phyloP scores from a whole-genome alignment of 1,139 yeast species.

The Hanseniaspora sp. region DNA sequence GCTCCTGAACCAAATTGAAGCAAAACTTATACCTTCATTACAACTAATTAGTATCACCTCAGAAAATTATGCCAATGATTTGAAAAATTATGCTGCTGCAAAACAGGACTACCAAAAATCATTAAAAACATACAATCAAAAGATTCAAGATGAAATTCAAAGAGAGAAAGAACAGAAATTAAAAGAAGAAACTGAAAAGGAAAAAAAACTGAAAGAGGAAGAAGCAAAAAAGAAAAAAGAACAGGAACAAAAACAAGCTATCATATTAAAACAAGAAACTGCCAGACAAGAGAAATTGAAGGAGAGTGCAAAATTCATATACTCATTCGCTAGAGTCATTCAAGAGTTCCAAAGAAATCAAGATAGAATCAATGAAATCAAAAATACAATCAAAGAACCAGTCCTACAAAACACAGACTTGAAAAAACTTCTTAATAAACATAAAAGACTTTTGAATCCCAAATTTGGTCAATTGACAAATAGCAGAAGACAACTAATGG shows the following conservation, averaged over 20 bases:
- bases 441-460: slow-evolving; percentile 69
- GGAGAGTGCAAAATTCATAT: slow-evolving; percentile 17
- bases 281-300: slow-evolving; percentile 14
- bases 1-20: slow-evolving; percentile 2
- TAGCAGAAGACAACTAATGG: slow-evolving; percentile 47
- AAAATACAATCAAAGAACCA: slow-evolving; percentile 43
- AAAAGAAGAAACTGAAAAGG: slow-evolving; percentile 17
- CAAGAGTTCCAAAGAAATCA: slow-evolving; percentile 42
- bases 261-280: slow-evolving; percentile 13
- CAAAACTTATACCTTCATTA: slow-evolving; percentile 6
- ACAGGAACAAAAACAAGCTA: slow-evolving; percentile 17
- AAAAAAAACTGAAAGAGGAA: slow-evolving; percentile 19
- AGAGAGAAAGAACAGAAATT: slow-evolving; percentile 16
- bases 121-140: slow-evolving; percentile 17
- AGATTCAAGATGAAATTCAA: slow-evolving; percentile 14
- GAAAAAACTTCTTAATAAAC: slow-evolving; percentile 34
- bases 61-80: background rate
- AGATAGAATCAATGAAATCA: slow-evolving; percentile 48
- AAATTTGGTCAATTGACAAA: slow-evolving; percentile 84
- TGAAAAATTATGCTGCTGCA: slow-evolving; percentile 15
- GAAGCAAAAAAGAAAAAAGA: slow-evolving; percentile 18
- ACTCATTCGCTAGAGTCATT: slow-evolving; percentile 30
- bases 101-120: slow-evolving; percentile 18
- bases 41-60: slow-evolving; percentile 3
- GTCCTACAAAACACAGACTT: slow-evolving; percentile 39